Conservation (phyloP, 768 basidiomycete species). For the Kwoniella dendrophila region DNA sequence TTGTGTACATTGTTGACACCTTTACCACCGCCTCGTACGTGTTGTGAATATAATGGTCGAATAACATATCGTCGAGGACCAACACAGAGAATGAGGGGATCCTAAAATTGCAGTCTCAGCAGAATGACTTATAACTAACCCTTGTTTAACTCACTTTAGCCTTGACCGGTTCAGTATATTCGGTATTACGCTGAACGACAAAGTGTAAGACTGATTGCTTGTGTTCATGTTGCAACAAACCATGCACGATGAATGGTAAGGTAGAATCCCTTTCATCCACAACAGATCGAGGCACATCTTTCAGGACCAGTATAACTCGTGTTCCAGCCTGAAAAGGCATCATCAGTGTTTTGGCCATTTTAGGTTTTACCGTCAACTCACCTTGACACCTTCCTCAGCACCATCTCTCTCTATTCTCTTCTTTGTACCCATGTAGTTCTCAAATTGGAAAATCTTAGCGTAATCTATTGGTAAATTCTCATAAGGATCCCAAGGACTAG, state of each 20-base stretch:
- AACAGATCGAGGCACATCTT: slow-evolving; percentile 71
- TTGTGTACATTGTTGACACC: slow-evolving; percentile 97
- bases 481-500: slow-evolving; percentile 96
- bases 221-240: slow-evolving; percentile 90
- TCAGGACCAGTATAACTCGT: slow-evolving; percentile 75
- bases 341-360: not conserved
- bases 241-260: slow-evolving; percentile 70
- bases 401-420: slow-evolving; percentile 64
- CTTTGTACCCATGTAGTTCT: slow-evolving; percentile 83
- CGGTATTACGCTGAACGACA: slow-evolving; percentile 89
- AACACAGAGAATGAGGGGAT: slow-evolving; percentile 82
- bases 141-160: slow-evolving; percentile 86
- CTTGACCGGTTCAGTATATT: slow-evolving; percentile 81
- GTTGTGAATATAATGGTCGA: slow-evolving; percentile 89
- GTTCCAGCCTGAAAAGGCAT: slow-evolving; percentile 67
- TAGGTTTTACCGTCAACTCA: slow-evolving; percentile 55
- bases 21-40: slow-evolving; percentile 79
- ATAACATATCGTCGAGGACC: slow-evolving; percentile 83
- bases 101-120: slow-evolving; percentile 56
- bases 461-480: slow-evolving; percentile 95
- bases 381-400: slow-evolving; percentile 67
- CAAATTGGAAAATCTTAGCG: slow-evolving; percentile 92
- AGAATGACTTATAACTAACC: too few species aligned
- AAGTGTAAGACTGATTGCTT: slow-evolving; percentile 92
- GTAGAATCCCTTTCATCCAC: slow-evolving; percentile 50